Percentiles rank a stretch among this genome's conserved stretches.
Conservation (phyloP, 768 basidiomycete genomes). For the Hebeloma cylindrosporum region DNA sequence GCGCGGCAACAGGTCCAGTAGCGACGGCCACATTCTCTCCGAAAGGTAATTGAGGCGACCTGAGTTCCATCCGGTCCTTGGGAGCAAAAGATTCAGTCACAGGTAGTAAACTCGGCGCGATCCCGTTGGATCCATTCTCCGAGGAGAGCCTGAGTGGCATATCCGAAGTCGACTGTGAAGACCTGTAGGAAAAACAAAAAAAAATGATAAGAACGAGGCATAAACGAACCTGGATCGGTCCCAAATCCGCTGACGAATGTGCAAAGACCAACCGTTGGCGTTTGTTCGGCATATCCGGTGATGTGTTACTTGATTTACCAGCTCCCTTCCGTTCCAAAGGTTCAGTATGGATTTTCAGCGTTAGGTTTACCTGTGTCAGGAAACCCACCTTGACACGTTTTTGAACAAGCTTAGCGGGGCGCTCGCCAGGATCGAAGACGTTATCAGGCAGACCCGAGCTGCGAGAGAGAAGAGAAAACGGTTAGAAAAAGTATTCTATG, state of each 20-base stretch:
- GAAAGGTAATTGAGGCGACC: conserved; percentile 60
- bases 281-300: conserved; percentile 77
- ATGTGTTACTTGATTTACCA: conserved; percentile 60
- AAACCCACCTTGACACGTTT: conserved; percentile 72
- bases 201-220: conserved; percentile 22
- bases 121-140: conserved; percentile 38
- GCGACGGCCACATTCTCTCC: conserved; percentile 60
- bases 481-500: neutral
- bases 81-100: conserved; percentile 35
- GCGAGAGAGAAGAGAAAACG: conserved; percentile 7
- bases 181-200: conserved; percentile 46
- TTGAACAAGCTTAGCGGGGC: conserved; percentile 64
- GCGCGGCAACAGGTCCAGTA: conserved; percentile 43
- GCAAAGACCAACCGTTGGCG: conserved; percentile 69
- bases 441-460: conserved; percentile 80
- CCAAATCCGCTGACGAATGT: conserved; percentile 22
- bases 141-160: conserved; percentile 38
- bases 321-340: conserved; percentile 45
- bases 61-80: conserved; percentile 50
- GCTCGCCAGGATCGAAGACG: conserved; percentile 80
- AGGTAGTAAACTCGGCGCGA: conserved; percentile 28
- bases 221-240: conserved; percentile 25
- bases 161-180: conserved; percentile 41
- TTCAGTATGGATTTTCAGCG: conserved; percentile 11
- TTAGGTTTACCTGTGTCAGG: conserved; percentile 7